phyloP scores from a whole-genome alignment of 2,329 filamentous ascomycete species.

The Penicillium sp. region DNA sequence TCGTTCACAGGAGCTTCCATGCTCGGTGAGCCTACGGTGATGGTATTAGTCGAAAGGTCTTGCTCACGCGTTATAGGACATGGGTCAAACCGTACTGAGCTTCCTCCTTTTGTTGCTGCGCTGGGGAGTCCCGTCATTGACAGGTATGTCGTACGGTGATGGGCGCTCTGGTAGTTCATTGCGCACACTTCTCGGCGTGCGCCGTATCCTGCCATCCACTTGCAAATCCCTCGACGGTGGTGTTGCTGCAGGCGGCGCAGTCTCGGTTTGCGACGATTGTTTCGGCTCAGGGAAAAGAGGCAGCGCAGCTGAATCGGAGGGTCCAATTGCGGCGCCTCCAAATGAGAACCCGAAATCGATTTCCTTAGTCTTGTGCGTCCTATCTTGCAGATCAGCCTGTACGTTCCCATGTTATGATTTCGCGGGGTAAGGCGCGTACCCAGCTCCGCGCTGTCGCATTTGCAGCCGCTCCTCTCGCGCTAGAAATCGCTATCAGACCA shows the following conservation, averaged over 20 bases:
- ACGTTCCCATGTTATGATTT: constrained; percentile 25
- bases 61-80: background rate
- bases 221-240: constrained; percentile 17
- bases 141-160: constrained; percentile 40
- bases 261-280: constrained; percentile 21
- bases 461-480: constrained; percentile 57
- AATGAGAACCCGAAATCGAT: constrained; percentile 55
- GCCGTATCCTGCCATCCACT: constrained; percentile 8
- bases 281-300: constrained; percentile 20
- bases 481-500: constrained; percentile 26
- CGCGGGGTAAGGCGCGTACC: constrained; percentile 47
- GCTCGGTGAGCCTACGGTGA: constrained; percentile 15
- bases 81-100: constrained; percentile 29
- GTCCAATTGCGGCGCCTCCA: constrained; percentile 31
- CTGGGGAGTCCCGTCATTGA: constrained; percentile 31
- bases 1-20: background rate
- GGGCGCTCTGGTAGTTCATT: constrained; percentile 33
- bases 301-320: constrained; percentile 29
- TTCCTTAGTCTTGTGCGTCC: constrained; percentile 49
- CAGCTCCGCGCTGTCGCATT: constrained; percentile 60
- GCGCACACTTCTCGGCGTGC: constrained; percentile 36
- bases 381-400: constrained; percentile 27
- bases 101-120: constrained; percentile 37
- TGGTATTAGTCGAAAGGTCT: constrained; percentile 8
- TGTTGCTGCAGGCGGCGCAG: constrained; percentile 14